phyloP scores from a whole-genome alignment of 257 asterid genomes.

The Solanum neorickii region DNA sequence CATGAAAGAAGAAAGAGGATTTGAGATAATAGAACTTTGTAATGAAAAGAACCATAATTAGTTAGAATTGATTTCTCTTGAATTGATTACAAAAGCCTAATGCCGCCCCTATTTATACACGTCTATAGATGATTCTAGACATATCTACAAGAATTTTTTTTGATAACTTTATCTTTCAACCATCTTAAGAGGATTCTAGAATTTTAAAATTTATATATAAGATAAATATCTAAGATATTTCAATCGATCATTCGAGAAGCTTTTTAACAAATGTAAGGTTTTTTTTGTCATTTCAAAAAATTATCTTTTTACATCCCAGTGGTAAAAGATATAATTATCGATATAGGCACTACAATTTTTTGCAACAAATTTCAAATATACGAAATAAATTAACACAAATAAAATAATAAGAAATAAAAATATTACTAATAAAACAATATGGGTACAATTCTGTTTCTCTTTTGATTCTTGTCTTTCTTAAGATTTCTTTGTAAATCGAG shows the following conservation, averaged over 20 bases:
- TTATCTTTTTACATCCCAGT: neutral
- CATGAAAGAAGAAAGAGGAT: neutral
- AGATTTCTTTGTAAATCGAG: neutral
- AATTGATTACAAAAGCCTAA: neutral
- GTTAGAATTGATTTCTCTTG: neutral
- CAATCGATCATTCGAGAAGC: neutral
- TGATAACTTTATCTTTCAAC: neutral
- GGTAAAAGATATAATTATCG: neutral
- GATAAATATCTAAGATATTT: neutral
- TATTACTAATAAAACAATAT: no score
- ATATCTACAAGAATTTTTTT: rapidly evolving
- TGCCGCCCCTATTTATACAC: neutral
- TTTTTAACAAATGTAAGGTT: neutral
- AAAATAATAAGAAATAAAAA: no score
- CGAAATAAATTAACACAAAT: no score
- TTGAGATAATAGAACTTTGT: neutral
- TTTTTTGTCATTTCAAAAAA: no score
- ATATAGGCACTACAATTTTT: no score
- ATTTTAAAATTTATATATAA: no score
- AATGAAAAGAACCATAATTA: neutral
- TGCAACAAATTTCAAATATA: neutral
- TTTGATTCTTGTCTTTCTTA: neutral
- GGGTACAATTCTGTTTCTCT: neutral
- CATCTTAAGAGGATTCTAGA: no score
- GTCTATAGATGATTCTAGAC: neutral